A percentile compares a stretch with the other conserved stretches of the same genome.
These are phyloP conservation scores for Kwoniella heveanensis DNA, from an alignment of 768 basidiomycete species.

Conservation along the genomic window DNA sequence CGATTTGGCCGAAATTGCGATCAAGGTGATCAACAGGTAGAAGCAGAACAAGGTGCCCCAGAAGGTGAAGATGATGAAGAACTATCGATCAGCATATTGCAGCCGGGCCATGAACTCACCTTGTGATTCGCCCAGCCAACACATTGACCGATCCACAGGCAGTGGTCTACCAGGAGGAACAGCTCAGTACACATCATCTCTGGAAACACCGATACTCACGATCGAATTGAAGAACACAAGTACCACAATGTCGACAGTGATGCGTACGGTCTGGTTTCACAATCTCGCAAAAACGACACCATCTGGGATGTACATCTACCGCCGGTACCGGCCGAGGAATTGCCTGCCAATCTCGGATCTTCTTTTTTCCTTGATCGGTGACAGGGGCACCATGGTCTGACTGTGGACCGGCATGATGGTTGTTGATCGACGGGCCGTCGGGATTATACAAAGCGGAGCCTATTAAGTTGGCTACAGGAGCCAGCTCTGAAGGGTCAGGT, in stretches of 20 bases:
- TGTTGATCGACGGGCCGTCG: neutral
- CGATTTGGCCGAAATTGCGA: conserved; percentile 58
- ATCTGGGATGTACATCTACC: conserved; percentile 29
- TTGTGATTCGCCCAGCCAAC: conserved; percentile 91
- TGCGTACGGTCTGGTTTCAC: conserved; percentile 52
- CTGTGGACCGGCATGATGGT: conserved; percentile 17
- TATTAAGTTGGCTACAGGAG: conserved; percentile 31
- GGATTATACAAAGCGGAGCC: neutral
- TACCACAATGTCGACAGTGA: conserved; percentile 55
- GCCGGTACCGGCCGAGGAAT: conserved; percentile 32
- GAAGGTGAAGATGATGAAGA: conserved; percentile 78
- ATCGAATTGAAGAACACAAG: conserved; percentile 52
- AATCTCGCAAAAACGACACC: conserved; percentile 51
- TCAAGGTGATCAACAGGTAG: conserved; percentile 67
- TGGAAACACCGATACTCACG: conserved; percentile 34
- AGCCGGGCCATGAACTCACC: conserved; percentile 57
- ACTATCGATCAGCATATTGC: conserved; percentile 59
- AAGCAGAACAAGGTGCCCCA: conserved; percentile 66
- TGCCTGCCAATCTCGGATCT: conserved; percentile 29
- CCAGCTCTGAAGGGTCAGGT: conserved; percentile 26
- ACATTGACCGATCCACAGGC: conserved; percentile 85
- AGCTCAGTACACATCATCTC: neutral
- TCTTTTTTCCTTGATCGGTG: conserved; percentile 8
- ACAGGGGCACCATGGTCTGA: neutral
- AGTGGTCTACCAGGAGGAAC: conserved; percentile 42